Evolutionary conservation across 2,329 filamentous ascomycete genomes (phyloP).

Genomic region (Aspergillus nomiae): DNA sequence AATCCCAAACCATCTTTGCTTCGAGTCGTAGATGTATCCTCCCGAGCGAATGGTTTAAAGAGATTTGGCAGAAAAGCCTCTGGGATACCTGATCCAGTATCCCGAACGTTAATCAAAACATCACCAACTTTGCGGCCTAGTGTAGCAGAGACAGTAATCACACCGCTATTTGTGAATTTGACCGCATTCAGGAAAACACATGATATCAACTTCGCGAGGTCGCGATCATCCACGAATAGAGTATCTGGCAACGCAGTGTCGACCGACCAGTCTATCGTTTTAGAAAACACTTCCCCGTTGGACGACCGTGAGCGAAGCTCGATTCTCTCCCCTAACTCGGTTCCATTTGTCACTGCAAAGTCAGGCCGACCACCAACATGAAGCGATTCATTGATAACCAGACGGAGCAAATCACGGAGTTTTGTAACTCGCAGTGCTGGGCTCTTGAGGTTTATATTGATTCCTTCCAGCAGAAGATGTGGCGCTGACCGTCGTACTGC

Average conservation of each 20-base stretch:
- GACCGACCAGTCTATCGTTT: constrained; percentile 52
- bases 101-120: constrained; percentile 63
- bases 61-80: constrained; percentile 66
- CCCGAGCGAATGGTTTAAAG: constrained; percentile 70
- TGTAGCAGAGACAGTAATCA: constrained; percentile 58
- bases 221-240: constrained; percentile 60
- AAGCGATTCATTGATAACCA: constrained; percentile 51
- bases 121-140: constrained; percentile 55
- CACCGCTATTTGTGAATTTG: constrained; percentile 69
- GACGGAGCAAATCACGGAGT: constrained; percentile 47
- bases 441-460: constrained; percentile 36
- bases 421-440: constrained; percentile 46
- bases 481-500: constrained; percentile 39
- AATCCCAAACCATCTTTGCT: constrained; percentile 69
- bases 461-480: constrained; percentile 38
- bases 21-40: constrained; percentile 68
- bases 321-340: constrained; percentile 47
- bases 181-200: constrained; percentile 68
- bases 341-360: constrained; percentile 47
- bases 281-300: constrained; percentile 46
- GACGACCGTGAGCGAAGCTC: constrained; percentile 47
- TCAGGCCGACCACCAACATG: constrained; percentile 52
- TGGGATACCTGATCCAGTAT: constrained; percentile 70
- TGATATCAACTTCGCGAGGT: constrained; percentile 64
- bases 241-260: constrained; percentile 49